Percentiles rank a stretch among this genome's conserved stretches.
Conservation (phyloP, 306 rosid species). For the Prinsepia uniflora region DNA sequence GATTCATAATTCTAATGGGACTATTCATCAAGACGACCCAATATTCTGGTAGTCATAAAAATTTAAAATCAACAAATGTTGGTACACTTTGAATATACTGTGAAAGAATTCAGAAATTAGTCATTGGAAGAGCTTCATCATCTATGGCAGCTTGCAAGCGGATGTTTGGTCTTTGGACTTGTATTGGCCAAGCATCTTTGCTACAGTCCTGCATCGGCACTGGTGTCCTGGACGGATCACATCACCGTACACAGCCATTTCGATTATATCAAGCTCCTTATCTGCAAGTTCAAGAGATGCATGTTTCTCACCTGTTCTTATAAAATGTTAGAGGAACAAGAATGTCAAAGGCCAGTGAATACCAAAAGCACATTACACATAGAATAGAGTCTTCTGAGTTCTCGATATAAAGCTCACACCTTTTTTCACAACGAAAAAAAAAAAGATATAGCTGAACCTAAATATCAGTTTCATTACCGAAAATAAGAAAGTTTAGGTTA, state of each 20-base stretch:
- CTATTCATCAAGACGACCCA: background rate
- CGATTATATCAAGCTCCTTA: constrained; percentile 86
- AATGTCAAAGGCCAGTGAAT: background rate
- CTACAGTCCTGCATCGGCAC: constrained; percentile 82
- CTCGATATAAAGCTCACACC: background rate
- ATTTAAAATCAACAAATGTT: background rate
- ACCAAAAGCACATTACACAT: background rate
- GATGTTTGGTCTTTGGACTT: constrained; percentile 56
- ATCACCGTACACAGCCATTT: constrained; percentile 98
- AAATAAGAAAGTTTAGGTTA: background rate
- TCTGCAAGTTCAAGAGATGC: constrained; percentile 43
- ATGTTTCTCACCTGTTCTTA: background rate
- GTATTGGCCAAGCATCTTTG: constrained; percentile 82
- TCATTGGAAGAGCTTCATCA: constrained; percentile 25
- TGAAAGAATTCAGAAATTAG: background rate
- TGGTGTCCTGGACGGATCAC: constrained; percentile 85
- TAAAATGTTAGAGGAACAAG: background rate
- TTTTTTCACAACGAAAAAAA: background rate
- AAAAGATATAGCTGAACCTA: background rate
- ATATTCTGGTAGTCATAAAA: background rate
- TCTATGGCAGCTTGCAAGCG: constrained; percentile 75
- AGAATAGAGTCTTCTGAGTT: background rate
- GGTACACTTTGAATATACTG: too few relatives aligned
- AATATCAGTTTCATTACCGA: too few relatives aligned
- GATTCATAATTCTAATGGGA: background rate